phyloP scores from a whole-genome alignment of 2,329 filamentous ascomycete species.

The Paecilomyces fulvus region DNA sequence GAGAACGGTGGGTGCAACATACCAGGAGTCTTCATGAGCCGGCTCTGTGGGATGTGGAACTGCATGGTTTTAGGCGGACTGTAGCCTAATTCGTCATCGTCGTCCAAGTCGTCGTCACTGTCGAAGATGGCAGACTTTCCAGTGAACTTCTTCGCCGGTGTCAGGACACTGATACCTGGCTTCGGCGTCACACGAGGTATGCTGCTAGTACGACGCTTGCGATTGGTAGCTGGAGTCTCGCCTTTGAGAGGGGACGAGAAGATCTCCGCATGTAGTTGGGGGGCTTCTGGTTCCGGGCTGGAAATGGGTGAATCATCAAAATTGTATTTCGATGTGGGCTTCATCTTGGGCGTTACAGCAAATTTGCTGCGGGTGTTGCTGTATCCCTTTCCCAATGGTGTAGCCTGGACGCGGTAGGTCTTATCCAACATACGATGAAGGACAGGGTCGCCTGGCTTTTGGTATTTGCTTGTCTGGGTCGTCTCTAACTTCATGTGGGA shows the following conservation, averaged over 20 bases:
- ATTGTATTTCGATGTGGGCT: slow-evolving; percentile 17
- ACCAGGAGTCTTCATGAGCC: slow-evolving; percentile 43
- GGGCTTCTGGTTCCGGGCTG: slow-evolving; percentile 69
- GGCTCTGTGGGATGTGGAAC: slow-evolving; percentile 43
- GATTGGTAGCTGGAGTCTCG: slow-evolving; percentile 30
- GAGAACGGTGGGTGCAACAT: slow-evolving; percentile 8
- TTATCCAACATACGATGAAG: slow-evolving; percentile 91
- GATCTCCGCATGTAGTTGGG: slow-evolving; percentile 74
- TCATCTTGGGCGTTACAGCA: slow-evolving; percentile 22
- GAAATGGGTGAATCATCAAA: slow-evolving; percentile 51
- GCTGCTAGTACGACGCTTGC: slow-evolving; percentile 34
- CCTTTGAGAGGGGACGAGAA: slow-evolving; percentile 65
- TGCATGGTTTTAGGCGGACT: slow-evolving; percentile 75
- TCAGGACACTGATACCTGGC: slow-evolving; percentile 79
- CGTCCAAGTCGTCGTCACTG: slow-evolving; percentile 48
- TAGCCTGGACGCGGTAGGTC: slow-evolving; percentile 88
- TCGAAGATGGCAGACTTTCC: slow-evolving; percentile 23
- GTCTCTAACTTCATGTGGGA: slow-evolving; percentile 34
- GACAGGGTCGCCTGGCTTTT: slow-evolving; percentile 56
- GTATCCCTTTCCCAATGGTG: slow-evolving; percentile 58
- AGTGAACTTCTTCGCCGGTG: slow-evolving; percentile 45
- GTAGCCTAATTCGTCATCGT: slow-evolving; percentile 57
- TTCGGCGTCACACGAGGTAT: slow-evolving; percentile 45
- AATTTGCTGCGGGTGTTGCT: slow-evolving; percentile 21
- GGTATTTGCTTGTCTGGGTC: slow-evolving; percentile 26